A percentile compares a stretch with the other conserved stretches of the same genome.
Conservation (phyloP, 2,329 filamentous ascomycete genomes). For the Neurospora crassa region DNA sequence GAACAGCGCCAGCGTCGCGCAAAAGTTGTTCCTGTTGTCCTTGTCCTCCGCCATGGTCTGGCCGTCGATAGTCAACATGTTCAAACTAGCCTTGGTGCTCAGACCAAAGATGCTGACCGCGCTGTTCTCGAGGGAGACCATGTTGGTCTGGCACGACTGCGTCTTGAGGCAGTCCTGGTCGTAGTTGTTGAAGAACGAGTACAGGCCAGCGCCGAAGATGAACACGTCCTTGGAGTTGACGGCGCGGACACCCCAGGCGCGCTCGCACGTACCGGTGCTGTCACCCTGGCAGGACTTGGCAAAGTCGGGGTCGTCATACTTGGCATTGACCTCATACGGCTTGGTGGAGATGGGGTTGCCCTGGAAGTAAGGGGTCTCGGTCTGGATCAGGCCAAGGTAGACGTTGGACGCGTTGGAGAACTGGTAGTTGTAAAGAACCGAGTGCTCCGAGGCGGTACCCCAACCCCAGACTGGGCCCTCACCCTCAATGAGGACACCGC, state of each 20-base stretch:
- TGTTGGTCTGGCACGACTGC: constrained; percentile 68
- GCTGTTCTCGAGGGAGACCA: constrained; percentile 62
- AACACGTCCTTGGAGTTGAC: constrained; percentile 56
- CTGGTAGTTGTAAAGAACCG: constrained; percentile 74
- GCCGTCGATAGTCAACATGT: constrained; percentile 61
- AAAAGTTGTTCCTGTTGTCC: constrained; percentile 58
- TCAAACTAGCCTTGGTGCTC: constrained; percentile 64
- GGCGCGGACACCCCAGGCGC: constrained; percentile 69
- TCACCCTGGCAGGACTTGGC: constrained; percentile 38
- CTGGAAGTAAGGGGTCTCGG: constrained; percentile 84
- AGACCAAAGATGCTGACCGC: constrained; percentile 55
- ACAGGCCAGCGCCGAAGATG: constrained; percentile 65
- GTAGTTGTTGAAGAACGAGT: constrained; percentile 82
- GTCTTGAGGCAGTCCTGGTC: constrained; percentile 56
- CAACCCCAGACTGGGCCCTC: constrained; percentile 72
- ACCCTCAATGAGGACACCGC: constrained; percentile 72
- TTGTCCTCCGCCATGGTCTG: constrained; percentile 40
- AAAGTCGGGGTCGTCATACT: constrained; percentile 62
- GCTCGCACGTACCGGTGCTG: constrained; percentile 44
- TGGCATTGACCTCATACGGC: constrained; percentile 50
- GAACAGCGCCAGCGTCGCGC: constrained; percentile 50
- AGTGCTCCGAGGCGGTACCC: constrained; percentile 62
- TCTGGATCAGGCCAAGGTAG: constrained; percentile 77
- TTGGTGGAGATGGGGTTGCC: constrained; percentile 65
- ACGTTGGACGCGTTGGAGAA: constrained; percentile 67